Evolutionary conservation across 2,329 filamentous ascomycete species (phyloP), one percentile per base, ranked within the genome.

Genomic region (Trichoderma cornu-damae): DNA sequence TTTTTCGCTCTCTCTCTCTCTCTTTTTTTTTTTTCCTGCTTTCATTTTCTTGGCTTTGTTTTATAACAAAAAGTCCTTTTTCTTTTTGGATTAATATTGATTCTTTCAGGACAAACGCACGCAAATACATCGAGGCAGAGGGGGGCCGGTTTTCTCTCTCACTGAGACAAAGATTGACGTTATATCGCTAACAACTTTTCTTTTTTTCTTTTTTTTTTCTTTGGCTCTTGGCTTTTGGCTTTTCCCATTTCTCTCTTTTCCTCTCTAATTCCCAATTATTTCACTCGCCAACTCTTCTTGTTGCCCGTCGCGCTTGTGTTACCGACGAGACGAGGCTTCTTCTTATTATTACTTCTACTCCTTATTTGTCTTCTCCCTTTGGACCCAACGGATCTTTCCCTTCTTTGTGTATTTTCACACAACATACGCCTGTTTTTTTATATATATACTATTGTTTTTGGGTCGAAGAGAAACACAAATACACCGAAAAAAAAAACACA

Each of bases 121-220:
- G 24, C 48, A 51, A 16, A 52, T 34, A 52, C 32, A 47, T 47
- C 26, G 18, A 49, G 20, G 46, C 44, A 28, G 43, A 42, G 43
- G 28, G 24, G 43, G 42, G 18, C 47, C 20, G 34, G n/a, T 43
- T 30, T 54, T 51, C 40, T 50, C 38, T 57, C 37, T 24, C 37
- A 47, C 42, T 46, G 52, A 37, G 52, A 55, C 32, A 47, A 55
- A 55, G 52, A 55, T 46, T 55, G 52, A 55, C 42, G 52, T 42
- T 30, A 46, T 26, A 55, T 55, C n/a, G 47, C 52, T 22, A 22
- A 37, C 52, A 47, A 26, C 26, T 9, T 18, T 24, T 11, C n/a
- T 6, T 11, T 12, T 9, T 12, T 22, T 8, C 14, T n/a, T n/a
- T 26, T 24, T 56, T 40, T 49, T 24, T 12, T 20, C 35, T n/a